A percentile compares a stretch with the other conserved stretches of the same genome.
These are phyloP conservation scores for Torulaspora delbrueckii DNA, from an alignment of 805 yeast genomes.

Conservation along the genomic window DNA sequence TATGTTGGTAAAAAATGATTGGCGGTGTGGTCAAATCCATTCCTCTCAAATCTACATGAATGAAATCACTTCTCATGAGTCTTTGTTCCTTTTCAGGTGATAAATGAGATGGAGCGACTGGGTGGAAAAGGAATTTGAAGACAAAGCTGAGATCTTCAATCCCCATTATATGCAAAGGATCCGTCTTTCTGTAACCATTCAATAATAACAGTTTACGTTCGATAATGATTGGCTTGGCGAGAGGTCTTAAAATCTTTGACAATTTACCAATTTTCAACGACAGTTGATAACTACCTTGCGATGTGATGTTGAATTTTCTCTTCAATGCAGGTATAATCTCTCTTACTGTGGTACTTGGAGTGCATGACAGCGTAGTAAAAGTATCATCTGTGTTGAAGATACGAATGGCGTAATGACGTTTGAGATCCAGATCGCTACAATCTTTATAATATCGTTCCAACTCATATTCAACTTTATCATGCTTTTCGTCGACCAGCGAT, in stretches of 20 bases:
- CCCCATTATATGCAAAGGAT: conserved; percentile 71
- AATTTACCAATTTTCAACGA: conserved; percentile 71
- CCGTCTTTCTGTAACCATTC: conserved; percentile 77
- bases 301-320: conserved; percentile 69
- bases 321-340: conserved; percentile 68
- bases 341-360: conserved; percentile 69
- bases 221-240: conserved; percentile 71
- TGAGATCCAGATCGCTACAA: conserved; percentile 33
- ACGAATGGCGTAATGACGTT: conserved; percentile 45
- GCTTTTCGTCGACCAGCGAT: conserved; percentile 28
- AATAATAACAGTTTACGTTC: conserved; percentile 67
- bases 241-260: conserved; percentile 64
- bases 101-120: conserved; percentile 54
- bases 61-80: conserved; percentile 53
- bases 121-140: conserved; percentile 72
- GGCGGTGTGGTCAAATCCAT: conserved; percentile 82
- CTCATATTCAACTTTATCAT: conserved; percentile 37
- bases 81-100: conserved; percentile 67
- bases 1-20: conserved; percentile 69
- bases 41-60: conserved; percentile 66
- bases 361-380: conserved; percentile 72
- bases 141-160: conserved; percentile 78
- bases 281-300: conserved; percentile 67
- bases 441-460: conserved; percentile 37
- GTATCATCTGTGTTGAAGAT: conserved; percentile 83